A percentile compares a stretch with the other conserved stretches of the same genome.
Evolutionary conservation across 345 rosid species (phyloP).

Genomic region (Reutealis trisperma): DNA sequence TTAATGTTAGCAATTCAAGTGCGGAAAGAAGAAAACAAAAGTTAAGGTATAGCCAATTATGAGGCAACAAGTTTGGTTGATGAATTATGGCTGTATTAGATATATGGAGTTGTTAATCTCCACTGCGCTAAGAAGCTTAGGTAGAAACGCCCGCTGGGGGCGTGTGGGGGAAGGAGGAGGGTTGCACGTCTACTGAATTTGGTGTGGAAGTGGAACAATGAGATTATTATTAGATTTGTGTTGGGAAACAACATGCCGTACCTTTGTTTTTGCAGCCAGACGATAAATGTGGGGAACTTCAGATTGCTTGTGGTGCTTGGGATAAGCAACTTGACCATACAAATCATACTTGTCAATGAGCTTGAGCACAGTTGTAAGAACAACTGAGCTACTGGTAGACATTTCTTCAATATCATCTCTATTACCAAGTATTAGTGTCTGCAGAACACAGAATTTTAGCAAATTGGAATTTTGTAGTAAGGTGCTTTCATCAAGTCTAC

Average conservation of each 20-base stretch:
- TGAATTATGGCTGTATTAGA: background rate
- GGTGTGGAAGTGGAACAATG: background rate
- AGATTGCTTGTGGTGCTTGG: slow-evolving; percentile 74
- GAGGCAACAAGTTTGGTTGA: background rate
- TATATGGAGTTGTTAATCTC: background rate
- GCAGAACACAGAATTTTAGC: slow-evolving; percentile 21
- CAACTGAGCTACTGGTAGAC: slow-evolving; percentile 53
- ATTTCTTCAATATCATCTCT: slow-evolving; percentile 72
- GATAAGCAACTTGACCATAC: slow-evolving; percentile 73
- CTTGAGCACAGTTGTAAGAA: slow-evolving; percentile 61
- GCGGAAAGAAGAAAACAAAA: slow-evolving; percentile 12
- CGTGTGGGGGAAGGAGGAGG: no score
- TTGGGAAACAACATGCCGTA: slow-evolving; percentile 3
- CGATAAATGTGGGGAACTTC: slow-evolving; percentile 72
- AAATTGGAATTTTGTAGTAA: slow-evolving; percentile 9
- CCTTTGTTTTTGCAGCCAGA: slow-evolving; percentile 76
- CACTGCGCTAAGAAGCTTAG: background rate
- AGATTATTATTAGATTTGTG: background rate
- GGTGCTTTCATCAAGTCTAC: slow-evolving; percentile 1
- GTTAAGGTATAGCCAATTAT: slow-evolving; percentile 8
- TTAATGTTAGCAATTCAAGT: slow-evolving; percentile 29
- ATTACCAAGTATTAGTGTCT: slow-evolving; percentile 66
- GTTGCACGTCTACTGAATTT: background rate
- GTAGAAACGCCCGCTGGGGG: background rate
- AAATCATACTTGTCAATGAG: slow-evolving; percentile 65